Evolutionary conservation across 2,329 filamentous ascomycete genomes (phyloP), one percentile per base, ranked within the genome.

Genomic region (Aotearoamyces nothofagi): DNA sequence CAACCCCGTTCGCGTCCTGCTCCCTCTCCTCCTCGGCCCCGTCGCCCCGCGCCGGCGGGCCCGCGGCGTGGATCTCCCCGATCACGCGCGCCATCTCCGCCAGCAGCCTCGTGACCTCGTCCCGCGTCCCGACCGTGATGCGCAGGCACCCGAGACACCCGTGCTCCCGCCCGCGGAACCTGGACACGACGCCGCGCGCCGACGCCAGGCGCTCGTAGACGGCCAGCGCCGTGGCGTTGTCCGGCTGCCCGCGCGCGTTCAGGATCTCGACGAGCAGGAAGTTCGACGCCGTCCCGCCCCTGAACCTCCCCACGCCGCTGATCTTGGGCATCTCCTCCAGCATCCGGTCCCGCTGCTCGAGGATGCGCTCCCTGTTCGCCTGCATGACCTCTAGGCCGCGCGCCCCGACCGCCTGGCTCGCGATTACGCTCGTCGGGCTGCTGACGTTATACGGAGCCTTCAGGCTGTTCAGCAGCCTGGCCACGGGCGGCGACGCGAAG

Each of bases 391-490:
- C 56, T 24, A 96, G 53, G 15, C 86, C 86, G 11, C 61, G 54
- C 0, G 62, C 56, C 2, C 68, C 63, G 22, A 96, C 58, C 3
- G 82, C 86, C 13, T 76, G 69, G 20, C 63, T 67, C 1, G 86
- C 90, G 11, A 98, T 63, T 19, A 77, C 73, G 43, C 77, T 84
- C 1, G 87, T 94, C 0, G 83, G 83, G 43, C 76, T 87, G 4
- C 83, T 78, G 44, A 98, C 76, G 55, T 94, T 96, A 60, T 98
- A 98, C 1, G 90, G 90, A 0, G 90, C 87, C 57, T 96, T 96
- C 46, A 98, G 64, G 49, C 67, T 84, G 58, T 98, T 98, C 31
- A 98, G 64, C 9, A 98, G 61, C 10, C 58, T 55, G 2, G 87
- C 84, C 37, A 98, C 76, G 5, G 72, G 64, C 0, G 73, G 63